These are phyloP conservation scores for Drechslerella stenobrocha DNA, from an alignment of 2,329 filamentous ascomycete genomes.

Conservation along the genomic window DNA sequence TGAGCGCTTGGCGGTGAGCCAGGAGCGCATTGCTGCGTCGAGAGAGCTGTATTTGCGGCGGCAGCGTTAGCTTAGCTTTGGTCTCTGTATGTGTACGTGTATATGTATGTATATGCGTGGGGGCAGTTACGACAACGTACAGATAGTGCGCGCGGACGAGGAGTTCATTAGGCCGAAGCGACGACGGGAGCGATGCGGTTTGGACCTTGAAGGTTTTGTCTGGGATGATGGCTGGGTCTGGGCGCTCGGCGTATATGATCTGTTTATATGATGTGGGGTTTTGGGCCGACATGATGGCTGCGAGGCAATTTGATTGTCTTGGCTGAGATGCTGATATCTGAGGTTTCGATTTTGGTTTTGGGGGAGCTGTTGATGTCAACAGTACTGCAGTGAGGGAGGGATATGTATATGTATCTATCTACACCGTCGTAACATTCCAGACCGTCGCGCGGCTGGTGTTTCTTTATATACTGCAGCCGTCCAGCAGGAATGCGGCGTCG, in stretches of 20 bases:
- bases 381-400: too few species aligned
- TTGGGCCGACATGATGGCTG: conserved; percentile 9
- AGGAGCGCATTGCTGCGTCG: conserved; percentile 76
- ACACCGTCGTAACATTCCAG: too few species aligned
- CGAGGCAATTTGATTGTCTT: too few species aligned
- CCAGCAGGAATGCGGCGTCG: not conserved
- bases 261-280: conserved; percentile 55
- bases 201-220: conserved; percentile 67
- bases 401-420: too few species aligned
- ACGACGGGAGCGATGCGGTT: conserved; percentile 58
- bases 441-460: conserved; percentile 6
- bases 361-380: too few species aligned
- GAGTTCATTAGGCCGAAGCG: conserved; percentile 63
- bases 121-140: conserved; percentile 7
- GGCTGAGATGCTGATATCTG: too few species aligned
- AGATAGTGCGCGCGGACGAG: conserved; percentile 60
- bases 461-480: conserved; percentile 16
- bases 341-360: too few species aligned
- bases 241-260: conserved; percentile 67
- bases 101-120: too few species aligned
- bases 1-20: conserved; percentile 65
- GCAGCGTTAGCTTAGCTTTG: not conserved
- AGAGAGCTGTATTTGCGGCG: conserved; percentile 66
- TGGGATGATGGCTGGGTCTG: conserved; percentile 64
- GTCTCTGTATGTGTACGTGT: not conserved